A percentile compares a stretch with the other conserved stretches of the same genome.
Evolutionary conservation across 2,329 filamentous ascomycete species (phyloP).

Genomic region (Teratosphaeria gauchensis): DNA sequence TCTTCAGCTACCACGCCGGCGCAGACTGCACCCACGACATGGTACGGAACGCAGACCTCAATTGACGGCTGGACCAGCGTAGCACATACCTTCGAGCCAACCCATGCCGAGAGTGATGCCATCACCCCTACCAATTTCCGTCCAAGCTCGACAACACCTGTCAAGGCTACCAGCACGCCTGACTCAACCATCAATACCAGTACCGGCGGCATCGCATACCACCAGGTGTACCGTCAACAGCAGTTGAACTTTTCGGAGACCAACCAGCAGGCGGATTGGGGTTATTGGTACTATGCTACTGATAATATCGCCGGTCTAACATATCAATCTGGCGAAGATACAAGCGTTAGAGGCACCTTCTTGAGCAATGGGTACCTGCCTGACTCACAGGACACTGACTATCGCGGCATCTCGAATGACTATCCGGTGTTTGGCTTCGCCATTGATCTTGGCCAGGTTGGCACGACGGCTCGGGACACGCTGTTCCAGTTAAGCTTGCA

Average conservation of each 20-base stretch:
- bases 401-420: slow-evolving; percentile 38
- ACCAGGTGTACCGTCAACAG: slow-evolving; percentile 43
- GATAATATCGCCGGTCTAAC: slow-evolving; percentile 32
- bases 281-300: slow-evolving; percentile 36
- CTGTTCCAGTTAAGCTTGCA: slow-evolving; percentile 43
- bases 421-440: slow-evolving; percentile 47
- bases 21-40: slow-evolving; percentile 1
- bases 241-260: slow-evolving; percentile 40
- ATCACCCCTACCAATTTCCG: slow-evolving; percentile 1
- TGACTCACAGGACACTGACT: slow-evolving; percentile 40
- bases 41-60: slow-evolving; percentile 12
- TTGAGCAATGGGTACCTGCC: slow-evolving; percentile 33
- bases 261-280: slow-evolving; percentile 43
- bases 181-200: not conserved
- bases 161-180: not conserved
- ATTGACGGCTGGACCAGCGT: slow-evolving; percentile 5
- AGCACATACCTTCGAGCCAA: slow-evolving; percentile 7
- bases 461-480: slow-evolving; percentile 25
- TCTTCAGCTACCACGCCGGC: not conserved
- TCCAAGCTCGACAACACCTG: not conserved
- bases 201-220: slow-evolving; percentile 44
- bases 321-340: slow-evolving; percentile 39
- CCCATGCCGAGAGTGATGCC: not conserved
- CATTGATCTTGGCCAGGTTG: slow-evolving; percentile 39
- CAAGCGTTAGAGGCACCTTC: slow-evolving; percentile 40